A percentile compares a stretch with the other conserved stretches of the same genome.
phyloP scores from a whole-genome alignment of 2,329 filamentous ascomycete genomes.

The Arthrobotrys pseudoclavata region DNA sequence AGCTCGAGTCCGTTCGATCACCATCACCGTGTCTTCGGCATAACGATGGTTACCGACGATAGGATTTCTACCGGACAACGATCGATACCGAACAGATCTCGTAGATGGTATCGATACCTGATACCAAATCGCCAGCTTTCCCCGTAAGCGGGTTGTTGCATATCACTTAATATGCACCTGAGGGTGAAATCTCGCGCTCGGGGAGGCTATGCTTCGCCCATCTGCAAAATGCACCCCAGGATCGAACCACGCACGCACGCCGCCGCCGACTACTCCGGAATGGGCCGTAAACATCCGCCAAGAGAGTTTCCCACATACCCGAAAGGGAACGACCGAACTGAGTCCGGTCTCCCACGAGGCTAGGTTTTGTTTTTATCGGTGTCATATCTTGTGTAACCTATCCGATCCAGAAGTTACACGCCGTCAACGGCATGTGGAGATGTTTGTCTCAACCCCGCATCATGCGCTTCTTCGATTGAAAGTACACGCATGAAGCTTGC shows the following conservation, averaged over 20 bases:
- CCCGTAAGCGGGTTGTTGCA: conserved; percentile 9
- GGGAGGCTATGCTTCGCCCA: neutral
- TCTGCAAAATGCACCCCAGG: neutral
- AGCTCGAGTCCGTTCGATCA: neutral
- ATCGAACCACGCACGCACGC: neutral
- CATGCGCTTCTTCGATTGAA: neutral
- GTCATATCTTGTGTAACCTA: conserved; percentile 23
- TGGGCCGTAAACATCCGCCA: neutral
- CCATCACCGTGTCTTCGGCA: neutral
- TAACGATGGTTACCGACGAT: neutral
- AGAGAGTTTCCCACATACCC: neutral
- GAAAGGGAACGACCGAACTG: neutral
- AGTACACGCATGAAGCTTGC: conserved; percentile 1
- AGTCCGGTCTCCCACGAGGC: too few species aligned
- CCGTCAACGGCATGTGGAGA: conserved; percentile 5
- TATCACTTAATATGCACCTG: neutral
- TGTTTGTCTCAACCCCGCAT: neutral
- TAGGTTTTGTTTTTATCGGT: neutral
- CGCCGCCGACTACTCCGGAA: neutral
- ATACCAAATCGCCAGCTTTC: neutral
- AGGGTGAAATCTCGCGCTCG: neutral
- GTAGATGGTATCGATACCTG: conserved; percentile 14
- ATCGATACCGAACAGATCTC: neutral
- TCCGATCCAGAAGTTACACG: conserved; percentile 15
- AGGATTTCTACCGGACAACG: neutral